Evolutionary conservation across 306 rosid genomes (phyloP), one percentile per base, ranked within the genome.

Genomic region (Prunus mira): DNA sequence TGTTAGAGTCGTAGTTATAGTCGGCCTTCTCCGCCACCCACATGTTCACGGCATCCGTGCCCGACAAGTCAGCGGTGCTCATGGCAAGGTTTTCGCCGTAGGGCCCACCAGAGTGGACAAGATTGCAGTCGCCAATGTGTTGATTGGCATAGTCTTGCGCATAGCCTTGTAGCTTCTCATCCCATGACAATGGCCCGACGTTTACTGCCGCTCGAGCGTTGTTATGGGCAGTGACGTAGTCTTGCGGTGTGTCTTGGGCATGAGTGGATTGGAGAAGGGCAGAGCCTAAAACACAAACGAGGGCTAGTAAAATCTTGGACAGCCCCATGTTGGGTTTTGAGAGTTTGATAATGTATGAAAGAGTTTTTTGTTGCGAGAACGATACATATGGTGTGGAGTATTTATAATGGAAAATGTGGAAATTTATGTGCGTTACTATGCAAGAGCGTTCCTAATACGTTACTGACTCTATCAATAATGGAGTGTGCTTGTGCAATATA

Each of bases 1-100:
- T 15, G 69, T 89, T 91, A 0, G 67, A 68, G 18, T 47, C 68
- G 60, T 86, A 76, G 11, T 79, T 41, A n/a, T 83, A 91, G 17
- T 82, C 0, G 0, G 78, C 18, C 58, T 80, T 88, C 83, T 89
- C 89, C 0, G 0, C 46, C 7, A 79, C 84, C 94, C 93, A 91
- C 84, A 84, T 0, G 14, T 57, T 75, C 60, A 88, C 87, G 0
- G 89, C 91, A 1, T 22, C 76, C 0, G 70, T 3, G 6, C 80
- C 85, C 0, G 45, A 52, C n/a, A 79, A 1, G 34, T 79, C 73
- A 0, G 15, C 81, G 17, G n/a, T 51, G 54, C 89, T 63, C 49
- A 18, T 2, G 2, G 89, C 91, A 3, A 83, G 41, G 80, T 86
- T 60, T 79, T 78, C 83, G 5, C 69, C 76, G 18, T 82, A 78